Evolutionary conservation across 2,329 filamentous ascomycete species (phyloP).

Genomic region (Colletotrichum sidae): DNA sequence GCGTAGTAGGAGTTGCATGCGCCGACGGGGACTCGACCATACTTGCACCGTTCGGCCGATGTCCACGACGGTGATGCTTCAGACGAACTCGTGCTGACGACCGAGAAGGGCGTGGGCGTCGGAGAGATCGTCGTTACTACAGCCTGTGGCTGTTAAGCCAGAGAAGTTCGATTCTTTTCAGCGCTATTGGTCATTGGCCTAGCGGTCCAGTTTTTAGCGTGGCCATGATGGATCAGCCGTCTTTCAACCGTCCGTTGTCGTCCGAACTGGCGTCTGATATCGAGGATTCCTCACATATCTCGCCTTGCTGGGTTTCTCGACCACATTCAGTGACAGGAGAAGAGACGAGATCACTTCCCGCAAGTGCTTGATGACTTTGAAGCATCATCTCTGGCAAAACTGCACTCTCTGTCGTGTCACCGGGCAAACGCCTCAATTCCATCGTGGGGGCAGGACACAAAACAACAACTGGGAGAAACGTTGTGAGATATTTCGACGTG

Average conservation of each 20-base stretch:
- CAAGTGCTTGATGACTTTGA: background rate
- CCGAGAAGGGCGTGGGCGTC: background rate
- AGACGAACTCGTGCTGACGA: slow-evolving; percentile 21
- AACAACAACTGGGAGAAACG: no score
- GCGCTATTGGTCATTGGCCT: no score
- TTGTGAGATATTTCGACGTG: no score
- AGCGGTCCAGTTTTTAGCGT: background rate
- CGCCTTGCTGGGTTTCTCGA: no score
- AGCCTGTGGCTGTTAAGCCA: background rate
- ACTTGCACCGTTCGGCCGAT: slow-evolving; percentile 47
- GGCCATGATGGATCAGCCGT: background rate
- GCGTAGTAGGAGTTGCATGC: slow-evolving; percentile 48
- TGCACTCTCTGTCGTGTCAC: slow-evolving; percentile 11
- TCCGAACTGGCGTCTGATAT: slow-evolving; percentile 28
- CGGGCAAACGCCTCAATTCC: slow-evolving; percentile 8
- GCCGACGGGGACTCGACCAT: slow-evolving; percentile 46
- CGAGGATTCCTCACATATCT: background rate
- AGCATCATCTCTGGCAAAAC: background rate
- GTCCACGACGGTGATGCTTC: slow-evolving; percentile 40
- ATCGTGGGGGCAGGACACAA: slow-evolving; percentile 2
- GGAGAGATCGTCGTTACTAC: background rate
- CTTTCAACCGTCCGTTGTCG: background rate
- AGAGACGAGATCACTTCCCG: background rate
- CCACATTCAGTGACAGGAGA: background rate
- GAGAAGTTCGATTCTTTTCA: no score